Evolutionary conservation across 495 filamentous ascomycete species (phyloP).

Genomic region (Filosporella fistucella): DNA sequence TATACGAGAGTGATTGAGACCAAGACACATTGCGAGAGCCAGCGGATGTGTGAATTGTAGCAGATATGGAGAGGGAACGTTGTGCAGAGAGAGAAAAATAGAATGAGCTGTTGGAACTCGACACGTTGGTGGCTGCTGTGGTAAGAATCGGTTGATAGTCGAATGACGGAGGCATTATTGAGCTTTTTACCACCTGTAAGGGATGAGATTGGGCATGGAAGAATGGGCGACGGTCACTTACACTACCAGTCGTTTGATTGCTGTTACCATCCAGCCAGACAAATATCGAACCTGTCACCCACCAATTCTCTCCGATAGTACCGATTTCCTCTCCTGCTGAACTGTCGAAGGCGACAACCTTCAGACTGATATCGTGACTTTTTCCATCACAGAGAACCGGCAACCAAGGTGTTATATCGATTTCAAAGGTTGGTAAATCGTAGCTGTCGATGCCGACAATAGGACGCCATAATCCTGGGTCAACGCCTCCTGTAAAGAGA

Average conservation of each 20-base stretch:
- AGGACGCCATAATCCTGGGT: slow-evolving; percentile 62
- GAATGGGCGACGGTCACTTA: background rate
- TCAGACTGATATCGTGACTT: slow-evolving; percentile 2
- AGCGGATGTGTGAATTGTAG: background rate
- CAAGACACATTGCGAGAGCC: background rate
- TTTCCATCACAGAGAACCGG: slow-evolving; percentile 11
- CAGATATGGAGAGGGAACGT: background rate
- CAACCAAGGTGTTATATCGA: slow-evolving; percentile 58
- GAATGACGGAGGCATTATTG: background rate
- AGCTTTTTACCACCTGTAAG: background rate
- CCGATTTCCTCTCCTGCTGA: slow-evolving; percentile 3
- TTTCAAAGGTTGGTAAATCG: slow-evolving; percentile 62
- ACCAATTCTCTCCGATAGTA: slow-evolving; percentile 64
- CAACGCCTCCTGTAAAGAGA: slow-evolving; percentile 67
- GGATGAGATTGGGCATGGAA: background rate
- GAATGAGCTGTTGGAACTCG: background rate
- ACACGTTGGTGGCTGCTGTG: background rate
- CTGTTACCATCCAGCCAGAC: slow-evolving; percentile 51
- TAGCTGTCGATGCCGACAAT: slow-evolving; percentile 67
- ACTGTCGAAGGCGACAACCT: slow-evolving; percentile 5
- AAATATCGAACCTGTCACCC: slow-evolving; percentile 75
- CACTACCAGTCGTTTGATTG: slow-evolving; percentile 3
- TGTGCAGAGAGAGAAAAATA: background rate
- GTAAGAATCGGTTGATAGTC: background rate
- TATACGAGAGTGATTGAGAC: slow-evolving; percentile 1